A percentile compares a stretch with the other conserved stretches of the same genome.
These are phyloP conservation scores for Fagopyrum homotropicum DNA, from an alignment of 148 eudicot species.

Conservation along the genomic window DNA sequence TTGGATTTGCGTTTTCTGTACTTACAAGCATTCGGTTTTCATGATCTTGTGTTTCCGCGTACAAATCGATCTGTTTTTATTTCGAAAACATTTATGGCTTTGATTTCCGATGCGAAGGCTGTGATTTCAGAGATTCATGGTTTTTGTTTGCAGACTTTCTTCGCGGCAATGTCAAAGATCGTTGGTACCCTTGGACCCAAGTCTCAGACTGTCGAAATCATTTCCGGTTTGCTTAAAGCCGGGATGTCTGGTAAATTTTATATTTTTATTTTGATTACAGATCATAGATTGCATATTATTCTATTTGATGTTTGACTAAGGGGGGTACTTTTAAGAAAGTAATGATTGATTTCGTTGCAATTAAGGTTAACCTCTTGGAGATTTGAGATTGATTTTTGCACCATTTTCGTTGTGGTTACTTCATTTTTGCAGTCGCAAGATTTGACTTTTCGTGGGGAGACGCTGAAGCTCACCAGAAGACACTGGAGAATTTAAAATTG, in stretches of 20 bases:
- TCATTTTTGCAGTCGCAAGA: conserved; percentile 59
- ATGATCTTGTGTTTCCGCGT: not conserved
- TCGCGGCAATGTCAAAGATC: conserved; percentile 91
- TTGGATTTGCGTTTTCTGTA: not conserved
- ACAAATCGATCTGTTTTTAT: not conserved
- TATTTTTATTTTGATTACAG: not conserved
- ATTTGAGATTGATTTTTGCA: not conserved
- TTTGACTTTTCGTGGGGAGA: conserved; percentile 96
- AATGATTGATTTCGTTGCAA: not conserved
- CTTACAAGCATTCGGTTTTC: not conserved
- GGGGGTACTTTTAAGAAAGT: not conserved
- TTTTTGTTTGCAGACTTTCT: conserved; percentile 48
- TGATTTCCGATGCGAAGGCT: not conserved
- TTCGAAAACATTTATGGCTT: not conserved
- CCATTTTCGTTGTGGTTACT: not conserved
- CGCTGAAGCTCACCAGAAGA: conserved; percentile 69
- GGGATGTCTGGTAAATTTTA: conserved; percentile 73
- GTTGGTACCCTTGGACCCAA: conserved; percentile 91
- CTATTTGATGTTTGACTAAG: not conserved
- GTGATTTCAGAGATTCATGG: conserved; percentile 7
- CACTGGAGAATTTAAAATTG: conserved; percentile 75
- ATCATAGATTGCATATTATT: not conserved
- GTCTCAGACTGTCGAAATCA: conserved; percentile 68
- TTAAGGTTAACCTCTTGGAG: not conserved
- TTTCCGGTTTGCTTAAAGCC: conserved; percentile 72